Evolutionary conservation across 1,139 yeast genomes (phyloP).

Genomic region (Petasospora rhodanensis): DNA sequence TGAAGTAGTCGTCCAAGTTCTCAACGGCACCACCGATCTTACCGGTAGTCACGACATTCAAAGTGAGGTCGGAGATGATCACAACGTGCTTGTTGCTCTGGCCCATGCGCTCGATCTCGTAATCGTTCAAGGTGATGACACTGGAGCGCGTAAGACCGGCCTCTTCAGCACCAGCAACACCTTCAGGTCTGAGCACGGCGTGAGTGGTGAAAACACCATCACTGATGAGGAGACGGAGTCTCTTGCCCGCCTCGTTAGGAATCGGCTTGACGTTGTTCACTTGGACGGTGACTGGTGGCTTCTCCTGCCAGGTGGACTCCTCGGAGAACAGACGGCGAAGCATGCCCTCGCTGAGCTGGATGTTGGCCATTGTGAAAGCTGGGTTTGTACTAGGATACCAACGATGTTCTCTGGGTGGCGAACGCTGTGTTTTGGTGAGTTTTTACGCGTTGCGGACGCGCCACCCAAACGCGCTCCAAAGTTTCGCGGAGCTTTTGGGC

Average conservation of each 20-base stretch:
- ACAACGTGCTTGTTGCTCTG: constrained; percentile 50
- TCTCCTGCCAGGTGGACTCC: constrained; percentile 16
- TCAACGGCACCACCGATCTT: constrained; percentile 38
- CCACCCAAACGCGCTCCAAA: no score
- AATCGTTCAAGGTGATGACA: constrained; percentile 24
- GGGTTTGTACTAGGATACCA: no score
- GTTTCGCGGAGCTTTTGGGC: no score
- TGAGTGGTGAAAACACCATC: constrained; percentile 64
- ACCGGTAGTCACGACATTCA: constrained; percentile 37
- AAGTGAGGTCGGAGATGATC: constrained; percentile 48
- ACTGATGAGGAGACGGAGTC: constrained; percentile 53
- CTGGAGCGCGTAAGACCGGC: constrained; percentile 41
- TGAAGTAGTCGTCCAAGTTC: constrained; percentile 49
- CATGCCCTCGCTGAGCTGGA: constrained; percentile 14
- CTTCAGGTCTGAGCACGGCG: constrained; percentile 60
- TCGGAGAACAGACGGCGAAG: constrained; percentile 19
- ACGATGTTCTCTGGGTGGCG: no score
- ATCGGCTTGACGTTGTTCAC: constrained; percentile 45
- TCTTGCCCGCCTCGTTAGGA: constrained; percentile 40
- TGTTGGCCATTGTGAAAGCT: constrained; percentile 4
- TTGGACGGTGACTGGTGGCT: constrained; percentile 40
- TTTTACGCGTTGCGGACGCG: no score
- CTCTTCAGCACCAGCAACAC: constrained; percentile 46
- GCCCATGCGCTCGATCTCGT: constrained; percentile 40
- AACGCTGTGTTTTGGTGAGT: no score